These are phyloP conservation scores for Penicillium thymicola DNA, from an alignment of 2,329 filamentous ascomycete species.

Conservation along the genomic window DNA sequence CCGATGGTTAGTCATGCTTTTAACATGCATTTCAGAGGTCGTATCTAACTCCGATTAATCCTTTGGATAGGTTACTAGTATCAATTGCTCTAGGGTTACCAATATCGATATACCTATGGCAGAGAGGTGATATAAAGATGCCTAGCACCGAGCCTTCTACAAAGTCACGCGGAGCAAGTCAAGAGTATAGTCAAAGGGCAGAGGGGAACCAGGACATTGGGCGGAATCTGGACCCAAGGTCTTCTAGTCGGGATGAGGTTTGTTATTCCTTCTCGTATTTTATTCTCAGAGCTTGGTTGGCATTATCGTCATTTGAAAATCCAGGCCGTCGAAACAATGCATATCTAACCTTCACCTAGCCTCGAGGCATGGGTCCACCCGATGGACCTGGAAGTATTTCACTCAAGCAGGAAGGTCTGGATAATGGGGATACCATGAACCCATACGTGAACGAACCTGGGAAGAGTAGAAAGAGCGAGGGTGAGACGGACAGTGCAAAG, in stretches of 20 bases:
- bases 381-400: slow-evolving; percentile 34
- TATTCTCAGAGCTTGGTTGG: too few relatives aligned
- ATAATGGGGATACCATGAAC: slow-evolving; percentile 53
- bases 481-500: slow-evolving; percentile 54
- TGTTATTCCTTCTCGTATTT: background rate
- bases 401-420: slow-evolving; percentile 53
- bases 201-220: background rate
- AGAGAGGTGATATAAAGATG: background rate
- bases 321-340: background rate
- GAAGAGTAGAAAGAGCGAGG: slow-evolving; percentile 57
- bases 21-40: background rate
- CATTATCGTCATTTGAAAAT: background rate
- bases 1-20: background rate
- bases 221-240: background rate
- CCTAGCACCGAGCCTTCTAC: too few relatives aligned
- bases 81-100: background rate
- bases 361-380: slow-evolving; percentile 4
- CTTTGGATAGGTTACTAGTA: background rate
- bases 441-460: slow-evolving; percentile 43
- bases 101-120: background rate
- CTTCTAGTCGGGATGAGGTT: background rate
- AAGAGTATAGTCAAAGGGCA: slow-evolving; percentile 3
- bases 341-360: slow-evolving; percentile 2
- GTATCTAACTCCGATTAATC: background rate
- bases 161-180: slow-evolving; percentile 1